These are phyloP conservation scores for Sungouiozyma intestinalis DNA, from an alignment of 805 yeast genomes.

Conservation along the genomic window DNA sequence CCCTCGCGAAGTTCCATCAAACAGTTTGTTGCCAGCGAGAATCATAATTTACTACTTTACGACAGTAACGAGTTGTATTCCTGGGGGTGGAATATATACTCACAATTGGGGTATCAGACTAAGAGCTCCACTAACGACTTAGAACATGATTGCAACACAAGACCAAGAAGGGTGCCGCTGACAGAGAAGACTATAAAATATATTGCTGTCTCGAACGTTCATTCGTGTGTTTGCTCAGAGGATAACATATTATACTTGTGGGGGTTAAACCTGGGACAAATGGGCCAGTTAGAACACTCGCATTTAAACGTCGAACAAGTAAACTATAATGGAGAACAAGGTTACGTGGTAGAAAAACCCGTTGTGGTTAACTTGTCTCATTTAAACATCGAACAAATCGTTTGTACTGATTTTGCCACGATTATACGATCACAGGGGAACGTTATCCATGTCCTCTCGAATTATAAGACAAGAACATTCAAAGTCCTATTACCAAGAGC, in stretches of 20 bases:
- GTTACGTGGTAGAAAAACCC: conserved; percentile 23
- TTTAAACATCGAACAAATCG: conserved; percentile 38
- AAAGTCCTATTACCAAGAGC: conserved; percentile 30
- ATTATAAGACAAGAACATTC: conserved; percentile 46
- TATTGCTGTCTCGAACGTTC: conserved; percentile 55
- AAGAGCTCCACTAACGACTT: conserved; percentile 15
- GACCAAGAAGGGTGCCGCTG: conserved; percentile 21
- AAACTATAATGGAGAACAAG: conserved; percentile 34
- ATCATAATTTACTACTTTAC: conserved; percentile 56
- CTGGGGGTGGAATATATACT: conserved; percentile 68
- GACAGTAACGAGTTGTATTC: conserved; percentile 45
- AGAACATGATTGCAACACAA: conserved; percentile 15
- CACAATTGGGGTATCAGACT: conserved; percentile 53
- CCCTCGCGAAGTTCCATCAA: conserved; percentile 16
- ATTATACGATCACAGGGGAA: conserved; percentile 47
- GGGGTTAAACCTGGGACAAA: conserved; percentile 79
- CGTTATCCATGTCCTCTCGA: conserved; percentile 53
- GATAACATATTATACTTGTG: conserved; percentile 44
- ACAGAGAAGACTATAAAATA: conserved; percentile 29
- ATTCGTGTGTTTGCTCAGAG: conserved; percentile 49
- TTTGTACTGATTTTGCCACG: conserved; percentile 62
- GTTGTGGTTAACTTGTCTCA: conserved; percentile 13
- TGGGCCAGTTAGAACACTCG: conserved; percentile 42
- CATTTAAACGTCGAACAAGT: conserved; percentile 31
- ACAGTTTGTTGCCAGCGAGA: conserved; percentile 44